Base-by-base conservation (phyloP, 1,139 yeast genomes). In the Taiozyma sp. region DNA sequence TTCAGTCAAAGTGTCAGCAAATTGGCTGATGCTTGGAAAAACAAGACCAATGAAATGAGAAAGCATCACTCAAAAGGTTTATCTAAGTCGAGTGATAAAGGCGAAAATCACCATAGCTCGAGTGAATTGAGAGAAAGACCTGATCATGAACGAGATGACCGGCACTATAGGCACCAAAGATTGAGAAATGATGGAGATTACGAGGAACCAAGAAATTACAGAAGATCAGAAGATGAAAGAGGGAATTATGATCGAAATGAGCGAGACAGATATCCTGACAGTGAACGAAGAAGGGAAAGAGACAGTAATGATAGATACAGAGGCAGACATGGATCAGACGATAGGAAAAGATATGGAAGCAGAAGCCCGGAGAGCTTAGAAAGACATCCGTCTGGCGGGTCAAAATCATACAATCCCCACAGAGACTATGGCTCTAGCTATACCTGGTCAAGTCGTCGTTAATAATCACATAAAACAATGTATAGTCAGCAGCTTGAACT, bases 1-100 rank as follows among this genome's bases (percentile, higher is more conserved):
- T 84, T 84, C 69, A 79, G 86, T 47, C 91, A 84, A 61, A 80
- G 87, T 56, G 73, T 72, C 36, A 54, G 65, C 22, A 62, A 54
- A 39, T 38, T 61, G 29, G 52, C 58, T 10, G 52, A 58, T 14
- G 48, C 42, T 2, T 65, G 67, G 67, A 54, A 60, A 43, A 39
- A 38, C 9, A 29, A 42, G 2, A 45, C 47, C 4, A 51, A 47
- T 40, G 47, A 42, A 4, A 49, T 34, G 29, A 44, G 51, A 28
- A 32, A 40, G 30, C 7, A n/a, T n/a, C 7, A n/a, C 4, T 13
- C 14, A 2, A 32, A 13, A 4, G 9, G 36, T 14, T 7, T 19
- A 32, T 32, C 36, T 14, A n/a, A 32, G 1, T n/a, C 8, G 36
- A 32, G 9, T 2, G 36, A 32, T n/a, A 32, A 8, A n/a, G 36